Evolutionary conservation across 2,329 filamentous ascomycete species (phyloP).

Genomic region (Diaporthe destruens): DNA sequence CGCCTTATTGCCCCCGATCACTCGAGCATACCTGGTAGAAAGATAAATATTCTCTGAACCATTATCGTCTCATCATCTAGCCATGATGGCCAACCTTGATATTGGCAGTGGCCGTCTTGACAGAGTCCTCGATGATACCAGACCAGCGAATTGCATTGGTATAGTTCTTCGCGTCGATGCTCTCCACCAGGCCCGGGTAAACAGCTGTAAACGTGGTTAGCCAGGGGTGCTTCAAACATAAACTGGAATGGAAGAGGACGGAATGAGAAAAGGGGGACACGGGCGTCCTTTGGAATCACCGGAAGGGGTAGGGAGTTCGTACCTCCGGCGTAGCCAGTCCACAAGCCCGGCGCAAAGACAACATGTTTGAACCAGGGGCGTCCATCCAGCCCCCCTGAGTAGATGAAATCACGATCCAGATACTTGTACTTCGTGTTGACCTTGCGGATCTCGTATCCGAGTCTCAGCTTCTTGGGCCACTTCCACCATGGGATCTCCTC

Average conservation of each 20-base stretch:
- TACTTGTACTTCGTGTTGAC: constrained; percentile 87
- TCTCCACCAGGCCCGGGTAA: constrained; percentile 73
- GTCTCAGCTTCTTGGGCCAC: constrained; percentile 74
- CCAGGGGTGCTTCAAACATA: not conserved
- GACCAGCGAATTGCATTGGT: constrained; percentile 70
- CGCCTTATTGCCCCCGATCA: not conserved
- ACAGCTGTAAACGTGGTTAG: constrained; percentile 59
- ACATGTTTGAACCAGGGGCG: constrained; percentile 95
- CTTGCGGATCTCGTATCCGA: constrained; percentile 72
- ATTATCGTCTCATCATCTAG: not conserved
- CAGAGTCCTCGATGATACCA: constrained; percentile 66
- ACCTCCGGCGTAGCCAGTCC: constrained; percentile 91
- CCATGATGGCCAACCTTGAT: constrained; percentile 42
- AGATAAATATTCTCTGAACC: not conserved
- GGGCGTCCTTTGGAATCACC: constrained; percentile 69
- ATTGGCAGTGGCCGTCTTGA: constrained; percentile 48
- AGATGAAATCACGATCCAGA: constrained; percentile 84
- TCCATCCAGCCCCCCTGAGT: constrained; percentile 80
- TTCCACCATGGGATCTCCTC: constrained; percentile 66
- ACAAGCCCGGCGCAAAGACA: constrained; percentile 89
- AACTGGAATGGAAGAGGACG: not conserved
- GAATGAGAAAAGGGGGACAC: constrained; percentile 83
- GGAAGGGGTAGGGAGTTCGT: constrained; percentile 48
- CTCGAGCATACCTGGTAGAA: not conserved
- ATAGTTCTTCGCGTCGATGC: constrained; percentile 71